Evolutionary conservation across 108 stramenopile species (phyloP).

Genomic region (Chaetoceros muelleri): DNA sequence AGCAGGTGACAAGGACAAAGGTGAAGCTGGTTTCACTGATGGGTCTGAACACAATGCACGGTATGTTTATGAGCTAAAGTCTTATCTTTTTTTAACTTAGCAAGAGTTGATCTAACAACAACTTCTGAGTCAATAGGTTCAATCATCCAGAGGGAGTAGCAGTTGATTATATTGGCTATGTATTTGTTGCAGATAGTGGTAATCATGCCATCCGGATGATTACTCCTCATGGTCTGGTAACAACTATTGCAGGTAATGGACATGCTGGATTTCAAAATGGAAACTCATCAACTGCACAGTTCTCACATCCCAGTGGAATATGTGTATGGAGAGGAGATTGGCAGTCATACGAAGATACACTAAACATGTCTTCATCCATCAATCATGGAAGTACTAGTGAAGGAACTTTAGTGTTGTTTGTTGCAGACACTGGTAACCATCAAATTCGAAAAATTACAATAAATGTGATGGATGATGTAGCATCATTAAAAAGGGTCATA

Average conservation of each 20-base stretch:
- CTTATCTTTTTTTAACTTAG: no score
- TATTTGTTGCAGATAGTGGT: slow-evolving; percentile 81
- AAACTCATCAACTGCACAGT: slow-evolving; percentile 27
- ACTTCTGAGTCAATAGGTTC: slow-evolving; percentile 41
- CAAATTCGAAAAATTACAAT: slow-evolving; percentile 47
- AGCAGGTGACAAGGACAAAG: slow-evolving; percentile 26
- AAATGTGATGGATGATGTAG: slow-evolving; percentile 11
- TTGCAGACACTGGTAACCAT: slow-evolving; percentile 77
- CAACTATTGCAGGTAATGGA: slow-evolving; percentile 60
- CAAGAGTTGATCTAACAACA: no score
- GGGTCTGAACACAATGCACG: slow-evolving; percentile 39
- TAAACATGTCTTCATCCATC: slow-evolving; percentile 27
- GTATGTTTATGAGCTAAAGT: slow-evolving; percentile 6
- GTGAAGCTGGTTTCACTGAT: slow-evolving; percentile 46
- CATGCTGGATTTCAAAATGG: slow-evolving; percentile 24
- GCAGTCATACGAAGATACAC: slow-evolving; percentile 25
- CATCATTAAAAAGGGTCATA: slow-evolving; percentile 24
- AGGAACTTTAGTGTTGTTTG: slow-evolving; percentile 31
- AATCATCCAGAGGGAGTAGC: slow-evolving; percentile 60
- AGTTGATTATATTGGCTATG: slow-evolving; percentile 69
- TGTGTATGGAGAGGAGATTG: slow-evolving; percentile 59
- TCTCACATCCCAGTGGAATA: slow-evolving; percentile 58
- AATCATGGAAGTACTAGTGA: slow-evolving; percentile 25
- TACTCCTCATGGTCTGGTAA: slow-evolving; percentile 37
- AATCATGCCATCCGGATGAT: slow-evolving; percentile 73